Base-by-base conservation (phyloP, 768 basidiomycete genomes). In the Lactarius hengduanensis region DNA sequence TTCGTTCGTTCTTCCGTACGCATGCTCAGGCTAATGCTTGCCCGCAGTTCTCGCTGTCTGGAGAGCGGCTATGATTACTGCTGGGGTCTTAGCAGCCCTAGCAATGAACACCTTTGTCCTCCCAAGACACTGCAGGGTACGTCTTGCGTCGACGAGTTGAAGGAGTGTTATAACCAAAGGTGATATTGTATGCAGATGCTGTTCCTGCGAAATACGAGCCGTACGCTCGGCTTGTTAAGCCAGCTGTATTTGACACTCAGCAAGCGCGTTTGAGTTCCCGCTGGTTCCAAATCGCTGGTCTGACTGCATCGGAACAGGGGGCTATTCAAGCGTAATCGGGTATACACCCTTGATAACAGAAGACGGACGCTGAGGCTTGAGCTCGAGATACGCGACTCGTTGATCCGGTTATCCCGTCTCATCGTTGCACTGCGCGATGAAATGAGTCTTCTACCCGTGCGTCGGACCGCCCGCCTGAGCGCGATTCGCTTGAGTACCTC, bases 81-180 rank as follows among this genome's bases (percentile, higher is more conserved):
- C 76, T 22, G 82, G 83, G 13, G 82, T 84, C 61, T 67, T 83
- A 30, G 77, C 77, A 16, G 83, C 82, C 4, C 70, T 84, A 10
- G 47, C 77, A 32, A 74, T 80, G 74, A 83, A 82, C 68, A 78
- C 77, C 36, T 55, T 83, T 6, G 62, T 83, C 8, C 83, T 81
- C 66, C 82, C 82, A 54, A 77, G 79, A 53, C 80, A 83, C 68
- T 79, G 80, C 71, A 75, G 81, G 59, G 81, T 82, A 70, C 22
- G 36, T 76, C 65, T 3, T 41, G 43, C 5, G 18, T 40, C 47
- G 8, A 45, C 26, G 2, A 30, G 1, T 32, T 50, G 18, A 18
- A 54, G 11, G 10, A 41, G 22, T 18, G 26, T 20, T 65, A 38
- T 20, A 22, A 28, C 58, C 66, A 13, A 34, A 15, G 54, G 28